Percentiles rank a stretch among this genome's conserved stretches.
These are phyloP conservation scores for Gnaphalium uliginosum DNA, from an alignment of 129 eudicot species.

Conservation along the genomic window DNA sequence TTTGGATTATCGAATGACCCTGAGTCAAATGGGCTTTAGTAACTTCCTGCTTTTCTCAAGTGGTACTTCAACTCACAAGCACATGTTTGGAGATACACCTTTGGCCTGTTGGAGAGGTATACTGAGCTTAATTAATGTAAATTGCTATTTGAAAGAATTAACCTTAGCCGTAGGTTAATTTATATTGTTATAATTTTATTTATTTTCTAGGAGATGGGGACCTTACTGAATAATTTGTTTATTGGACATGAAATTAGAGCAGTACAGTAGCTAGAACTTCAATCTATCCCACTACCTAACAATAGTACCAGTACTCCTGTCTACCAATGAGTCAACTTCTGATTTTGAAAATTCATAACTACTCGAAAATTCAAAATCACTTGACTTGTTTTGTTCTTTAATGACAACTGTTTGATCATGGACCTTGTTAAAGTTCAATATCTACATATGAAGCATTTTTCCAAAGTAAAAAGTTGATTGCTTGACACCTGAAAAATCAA, in stretches of 20 bases:
- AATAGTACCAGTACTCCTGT: not conserved
- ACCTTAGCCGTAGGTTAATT: not conserved
- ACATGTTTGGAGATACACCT: not conserved
- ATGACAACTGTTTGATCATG: not conserved
- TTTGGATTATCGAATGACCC: not conserved
- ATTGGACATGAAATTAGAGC: not conserved
- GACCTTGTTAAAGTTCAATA: not conserved
- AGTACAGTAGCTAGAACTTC: constrained; percentile 1
- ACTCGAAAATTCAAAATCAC: not conserved
- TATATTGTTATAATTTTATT: no score
- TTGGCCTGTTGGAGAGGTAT: not conserved
- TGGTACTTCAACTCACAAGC: not conserved
- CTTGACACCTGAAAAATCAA: not conserved
- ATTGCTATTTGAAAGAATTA: not conserved
- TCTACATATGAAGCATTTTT: not conserved
- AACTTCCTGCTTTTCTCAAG: not conserved
- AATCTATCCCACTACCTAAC: constrained; percentile 10
- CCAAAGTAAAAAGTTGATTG: not conserved
- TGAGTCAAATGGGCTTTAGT: not conserved
- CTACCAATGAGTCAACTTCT: not conserved
- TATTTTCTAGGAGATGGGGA: not conserved
- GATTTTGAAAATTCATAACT: not conserved
- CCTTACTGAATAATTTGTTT: not conserved
- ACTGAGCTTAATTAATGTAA: not conserved
- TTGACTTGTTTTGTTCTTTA: not conserved